Conservation (phyloP, 257 asterid species). For the Anisodus acutangulus region DNA sequence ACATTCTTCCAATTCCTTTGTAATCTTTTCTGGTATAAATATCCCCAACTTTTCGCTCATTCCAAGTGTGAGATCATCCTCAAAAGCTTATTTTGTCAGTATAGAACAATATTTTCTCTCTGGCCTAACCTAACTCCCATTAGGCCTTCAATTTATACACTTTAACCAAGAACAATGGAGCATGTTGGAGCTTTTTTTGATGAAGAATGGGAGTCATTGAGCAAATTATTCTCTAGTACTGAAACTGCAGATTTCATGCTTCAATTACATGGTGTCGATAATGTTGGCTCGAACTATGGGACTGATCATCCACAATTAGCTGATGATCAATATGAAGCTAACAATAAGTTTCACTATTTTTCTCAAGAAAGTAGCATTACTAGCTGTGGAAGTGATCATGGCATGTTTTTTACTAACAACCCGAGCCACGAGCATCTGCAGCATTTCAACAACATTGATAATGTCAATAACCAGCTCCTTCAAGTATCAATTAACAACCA, state of each 20-base stretch:
- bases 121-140: neutral
- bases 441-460: conserved; percentile 25
- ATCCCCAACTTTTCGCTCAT: conserved; percentile 35
- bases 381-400: conserved; percentile 35
- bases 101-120: conserved; percentile 8
- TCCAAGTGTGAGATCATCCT: conserved; percentile 39
- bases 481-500: conserved; percentile 28
- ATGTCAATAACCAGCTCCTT: conserved; percentile 27
- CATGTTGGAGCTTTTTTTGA: conserved; percentile 58
- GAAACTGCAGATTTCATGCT: conserved; percentile 52
- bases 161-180: conserved; percentile 49
- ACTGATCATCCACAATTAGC: conserved; percentile 20
- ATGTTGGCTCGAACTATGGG: conserved; percentile 9
- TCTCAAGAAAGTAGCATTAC: conserved; percentile 64
- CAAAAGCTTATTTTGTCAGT: conserved; percentile 26
- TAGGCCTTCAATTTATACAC: neutral
- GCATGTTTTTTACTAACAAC: neutral
- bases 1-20: conserved; percentile 35
- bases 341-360: conserved; percentile 37
- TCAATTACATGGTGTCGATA: conserved; percentile 41
- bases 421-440: conserved; percentile 26
- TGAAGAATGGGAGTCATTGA: conserved; percentile 72
- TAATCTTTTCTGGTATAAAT: conserved; percentile 51
- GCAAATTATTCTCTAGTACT: conserved; percentile 54
- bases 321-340: conserved; percentile 6